phyloP scores from a whole-genome alignment of 2,329 filamentous ascomycete species.

The Penicillium sumatraense region DNA sequence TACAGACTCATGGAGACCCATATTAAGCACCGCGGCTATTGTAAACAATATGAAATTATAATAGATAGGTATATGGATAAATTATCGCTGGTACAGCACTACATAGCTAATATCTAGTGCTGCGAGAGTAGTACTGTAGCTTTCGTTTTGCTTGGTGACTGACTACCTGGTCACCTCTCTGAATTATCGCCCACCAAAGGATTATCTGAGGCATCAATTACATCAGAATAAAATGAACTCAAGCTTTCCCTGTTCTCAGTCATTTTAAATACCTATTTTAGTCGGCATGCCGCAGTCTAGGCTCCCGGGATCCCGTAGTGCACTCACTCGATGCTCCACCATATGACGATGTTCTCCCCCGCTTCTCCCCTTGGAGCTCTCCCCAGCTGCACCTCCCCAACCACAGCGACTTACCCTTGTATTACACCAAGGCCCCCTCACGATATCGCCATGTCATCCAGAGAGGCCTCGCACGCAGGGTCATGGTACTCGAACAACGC shows the following conservation, averaged over 20 bases:
- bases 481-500: constrained; percentile 79
- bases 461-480: constrained; percentile 76
- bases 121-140: no score
- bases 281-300: constrained; percentile 5
- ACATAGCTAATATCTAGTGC: no score
- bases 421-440: not conserved
- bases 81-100: no score
- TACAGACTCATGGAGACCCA: no score
- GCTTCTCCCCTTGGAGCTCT: constrained; percentile 24
- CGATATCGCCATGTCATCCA: constrained; percentile 39
- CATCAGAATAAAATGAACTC: no score
- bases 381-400: not conserved
- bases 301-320: constrained; percentile 16
- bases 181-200: no score
- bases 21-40: no score
- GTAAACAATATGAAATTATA: no score
- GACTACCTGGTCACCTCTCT: no score
- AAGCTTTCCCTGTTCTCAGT: not conserved
- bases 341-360: constrained; percentile 34
- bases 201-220: no score
- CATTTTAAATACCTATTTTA: not conserved
- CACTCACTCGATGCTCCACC: constrained; percentile 23
- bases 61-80: no score
- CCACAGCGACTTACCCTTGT: constrained; percentile 7
- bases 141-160: no score